Conservation (phyloP, 2,329 filamentous ascomycete species). For the Aplosporella prunicola region DNA sequence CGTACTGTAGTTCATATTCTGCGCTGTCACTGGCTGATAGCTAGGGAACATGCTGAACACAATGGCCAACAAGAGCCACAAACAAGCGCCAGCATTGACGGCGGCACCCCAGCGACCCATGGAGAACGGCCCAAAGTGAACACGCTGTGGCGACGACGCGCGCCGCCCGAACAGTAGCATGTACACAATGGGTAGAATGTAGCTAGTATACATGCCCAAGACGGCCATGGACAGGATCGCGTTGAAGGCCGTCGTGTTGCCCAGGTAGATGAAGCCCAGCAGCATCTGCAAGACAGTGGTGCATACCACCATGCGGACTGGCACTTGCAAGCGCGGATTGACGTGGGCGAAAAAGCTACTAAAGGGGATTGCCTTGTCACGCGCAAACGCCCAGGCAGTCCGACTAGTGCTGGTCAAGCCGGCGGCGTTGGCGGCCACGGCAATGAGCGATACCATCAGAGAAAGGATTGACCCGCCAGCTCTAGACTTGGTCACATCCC, state of each 20-base stretch:
- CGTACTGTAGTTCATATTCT: slow-evolving; percentile 41
- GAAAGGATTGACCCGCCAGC: slow-evolving; percentile 23
- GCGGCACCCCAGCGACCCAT: slow-evolving; percentile 28
- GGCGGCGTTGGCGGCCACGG: slow-evolving; percentile 22
- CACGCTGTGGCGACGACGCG: slow-evolving; percentile 11
- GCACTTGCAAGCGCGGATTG: slow-evolving; percentile 22
- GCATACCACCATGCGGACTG: slow-evolving; percentile 22
- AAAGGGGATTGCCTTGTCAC: slow-evolving; percentile 30
- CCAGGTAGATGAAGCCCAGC: slow-evolving; percentile 31
- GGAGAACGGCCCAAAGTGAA: slow-evolving; percentile 13
- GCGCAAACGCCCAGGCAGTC: slow-evolving; percentile 33
- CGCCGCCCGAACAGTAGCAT: slow-evolving; percentile 30
- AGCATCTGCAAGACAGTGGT: slow-evolving; percentile 22
- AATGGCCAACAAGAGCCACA: slow-evolving; percentile 37
- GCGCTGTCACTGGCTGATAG: slow-evolving; percentile 29
- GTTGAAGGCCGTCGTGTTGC: slow-evolving; percentile 35
- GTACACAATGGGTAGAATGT: slow-evolving; percentile 32
- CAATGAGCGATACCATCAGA: slow-evolving; percentile 17
- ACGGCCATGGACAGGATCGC: slow-evolving; percentile 35
- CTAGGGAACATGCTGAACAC: slow-evolving; percentile 39
- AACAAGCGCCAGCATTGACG: slow-evolving; percentile 33
- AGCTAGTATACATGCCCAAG: slow-evolving; percentile 37
- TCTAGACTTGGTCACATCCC: slow-evolving; percentile 20
- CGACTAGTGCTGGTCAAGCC: slow-evolving; percentile 29
- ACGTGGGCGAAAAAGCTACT: slow-evolving; percentile 30